Percentiles rank a stretch among this genome's conserved stretches.
Evolutionary conservation across 805 yeast genomes (phyloP).

Genomic region (Alloascoidea hylecoeti): DNA sequence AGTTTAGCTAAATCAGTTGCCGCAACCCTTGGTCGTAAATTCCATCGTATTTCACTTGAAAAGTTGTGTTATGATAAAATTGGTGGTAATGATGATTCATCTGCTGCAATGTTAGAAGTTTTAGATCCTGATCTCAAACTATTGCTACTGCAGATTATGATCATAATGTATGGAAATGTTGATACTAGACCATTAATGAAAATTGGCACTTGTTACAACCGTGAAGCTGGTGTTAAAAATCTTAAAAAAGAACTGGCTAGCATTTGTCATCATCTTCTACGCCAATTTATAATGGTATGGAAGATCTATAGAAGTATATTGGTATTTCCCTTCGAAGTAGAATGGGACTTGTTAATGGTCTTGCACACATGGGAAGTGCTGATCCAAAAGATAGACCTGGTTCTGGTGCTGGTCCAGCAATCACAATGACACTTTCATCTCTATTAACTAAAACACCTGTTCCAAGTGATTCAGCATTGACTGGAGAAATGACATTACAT

Average conservation of each 20-base stretch:
- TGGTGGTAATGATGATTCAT: slow-evolving; percentile 83
- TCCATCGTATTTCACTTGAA: slow-evolving; percentile 58
- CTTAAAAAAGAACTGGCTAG: slow-evolving; percentile 48
- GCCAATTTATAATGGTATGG: too few species aligned
- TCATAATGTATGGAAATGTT: too few species aligned
- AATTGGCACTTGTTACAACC: slow-evolving; percentile 42
- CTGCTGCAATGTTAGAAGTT: slow-evolving; percentile 79
- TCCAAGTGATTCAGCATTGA: slow-evolving; percentile 36
- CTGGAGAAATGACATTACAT: slow-evolving; percentile 51
- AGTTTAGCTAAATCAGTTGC: slow-evolving; percentile 62
- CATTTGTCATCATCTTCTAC: too few species aligned
- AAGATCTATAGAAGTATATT: slow-evolving; percentile 27
- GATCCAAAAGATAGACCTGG: slow-evolving; percentile 18
- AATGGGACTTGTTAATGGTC: slow-evolving; percentile 59
- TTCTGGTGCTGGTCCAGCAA: slow-evolving; percentile 67
- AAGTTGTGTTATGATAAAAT: slow-evolving; percentile 50
- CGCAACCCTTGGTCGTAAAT: slow-evolving; percentile 40
- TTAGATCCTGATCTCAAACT: slow-evolving; percentile 88
- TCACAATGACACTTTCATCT: slow-evolving; percentile 65
- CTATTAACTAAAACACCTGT: slow-evolving; percentile 33
- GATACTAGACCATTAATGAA: slow-evolving; percentile 38
- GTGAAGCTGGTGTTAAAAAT: slow-evolving; percentile 62
- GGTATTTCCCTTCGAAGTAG: slow-evolving; percentile 25
- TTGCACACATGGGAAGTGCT: slow-evolving; percentile 51
- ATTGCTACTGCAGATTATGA: slow-evolving; percentile 64